Evolutionary conservation across 805 yeast species (phyloP), one percentile per base, ranked within the genome.

Genomic region (Kluyveromyces siamensis): DNA sequence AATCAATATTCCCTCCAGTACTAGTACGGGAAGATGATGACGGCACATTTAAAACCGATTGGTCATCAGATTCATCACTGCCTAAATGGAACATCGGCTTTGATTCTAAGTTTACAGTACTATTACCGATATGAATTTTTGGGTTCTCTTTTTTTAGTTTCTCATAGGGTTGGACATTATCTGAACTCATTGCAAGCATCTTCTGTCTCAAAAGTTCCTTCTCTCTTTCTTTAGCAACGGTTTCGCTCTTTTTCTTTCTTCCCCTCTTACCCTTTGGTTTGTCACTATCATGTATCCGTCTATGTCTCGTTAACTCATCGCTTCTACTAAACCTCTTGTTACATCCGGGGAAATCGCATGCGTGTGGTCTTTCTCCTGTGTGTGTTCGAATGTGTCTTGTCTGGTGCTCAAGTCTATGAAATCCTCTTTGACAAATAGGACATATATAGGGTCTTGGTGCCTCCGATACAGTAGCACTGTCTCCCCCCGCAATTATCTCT

Each of bases 361-460:
- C 76, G 63, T 84, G 89, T 2, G 91, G 91, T 61, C 81, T 83
- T 59, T 84, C 90, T 25, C 91, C 91, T 0, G 91, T 84, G 59
- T 84, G 91, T 11, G 89, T 84, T 58, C 90, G 70, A 50, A 84
- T 81, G 58, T 84, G 91, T 58, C 91, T 73, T 8, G 89, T 83
- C 60, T 83, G 88, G 64, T 84, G 91, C 58, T 84, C 91, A 40
- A 84, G 63, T 49, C 91, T 71, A 60, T 83, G 87, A 61, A 84
- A 84, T 0, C 87, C 87, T 63, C 84, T 80, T 38, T 77, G 78
- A 61, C 91, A 84, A 60, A 82, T 72, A 4, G 88, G 83, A 60
- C 91, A 84, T 52, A 81, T 79, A 65, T 81, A 84, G 1, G 90
- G 90, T 65, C 79, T 55, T 37, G 68, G 67, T 27, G 66, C 63